Base-by-base conservation (phyloP, 208 protist species). In the Trypanosoma cruzi region DNA sequence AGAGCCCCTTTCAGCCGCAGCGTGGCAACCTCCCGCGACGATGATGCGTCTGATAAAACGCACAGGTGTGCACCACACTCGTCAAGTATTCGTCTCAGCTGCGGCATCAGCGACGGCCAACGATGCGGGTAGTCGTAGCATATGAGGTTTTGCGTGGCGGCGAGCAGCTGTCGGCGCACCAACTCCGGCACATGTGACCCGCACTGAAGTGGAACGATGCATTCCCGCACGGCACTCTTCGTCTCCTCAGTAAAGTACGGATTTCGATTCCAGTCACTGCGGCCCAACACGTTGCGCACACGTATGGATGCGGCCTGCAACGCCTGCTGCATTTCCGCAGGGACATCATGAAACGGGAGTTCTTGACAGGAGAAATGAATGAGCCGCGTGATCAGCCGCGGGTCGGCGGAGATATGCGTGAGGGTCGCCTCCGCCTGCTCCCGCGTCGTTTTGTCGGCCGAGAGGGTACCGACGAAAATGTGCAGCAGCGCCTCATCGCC, bases 221-320 rank as follows among this genome's bases (percentile, higher is more conserved):
- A 55, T 16, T 82, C 64, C 6, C 81, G 73, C 29, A 94, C 80
- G 8, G 63, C 55, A 16, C 29, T 24, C 68, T 82, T 82, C 36
- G 89, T 77, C n/a, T 76, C 69, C 13, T 84, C 78, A 8, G 80
- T 81, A 69, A 89, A 92, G 58, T 77, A 68, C 29, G 68, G 40
- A 48, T 81, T 80, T 40, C 82, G 78, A 62, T 93, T 88, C 89
- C 91, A 96, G 56, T 96, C 81, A 29, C 79, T 82, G 42, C 77
- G 72, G 53, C 80, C 57, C 18, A 96, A 36, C n/a, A 92, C 73
- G 55, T 96, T 96, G n/a, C 85, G 84, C 7, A 89, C 68, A 48
- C 80, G 82, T 50, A 93, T 89, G 31, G 91, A 80, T 13, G 85
- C 85, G 8, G 91, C 91, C 6, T 69, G 73, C 4, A 54, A 58